Percentiles rank a stretch among this genome's conserved stretches.
Evolutionary conservation across 768 basidiomycete species (phyloP).

Genomic region (Hemileccinum impolitum): DNA sequence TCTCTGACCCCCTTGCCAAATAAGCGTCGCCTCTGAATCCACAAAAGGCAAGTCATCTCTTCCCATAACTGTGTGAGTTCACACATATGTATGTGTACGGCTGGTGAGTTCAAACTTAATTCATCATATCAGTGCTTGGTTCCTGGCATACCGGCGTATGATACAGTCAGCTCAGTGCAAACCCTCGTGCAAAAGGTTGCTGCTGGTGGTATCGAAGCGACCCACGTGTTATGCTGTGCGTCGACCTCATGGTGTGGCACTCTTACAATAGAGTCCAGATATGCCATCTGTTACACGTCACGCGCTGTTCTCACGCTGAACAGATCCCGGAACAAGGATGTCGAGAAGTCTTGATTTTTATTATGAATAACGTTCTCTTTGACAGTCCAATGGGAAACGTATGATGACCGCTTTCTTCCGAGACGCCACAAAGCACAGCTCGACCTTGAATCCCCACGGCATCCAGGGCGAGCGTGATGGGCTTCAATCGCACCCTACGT

Average conservation of each 20-base stretch:
- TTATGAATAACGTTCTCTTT: slow-evolving; percentile 15
- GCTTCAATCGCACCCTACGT: background rate
- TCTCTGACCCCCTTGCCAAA: background rate
- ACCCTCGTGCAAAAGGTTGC: background rate
- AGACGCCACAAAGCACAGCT: slow-evolving; percentile 26
- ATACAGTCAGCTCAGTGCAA: no score
- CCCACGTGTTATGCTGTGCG: slow-evolving; percentile 15
- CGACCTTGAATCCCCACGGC: background rate
- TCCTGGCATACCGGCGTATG: background rate
- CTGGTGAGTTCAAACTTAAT: slow-evolving; percentile 5
- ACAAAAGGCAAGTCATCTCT: background rate
- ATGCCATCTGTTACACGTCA: slow-evolving; percentile 6
- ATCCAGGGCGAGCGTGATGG: background rate
- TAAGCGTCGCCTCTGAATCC: slow-evolving; percentile 19
- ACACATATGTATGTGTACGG: background rate
- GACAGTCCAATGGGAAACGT: slow-evolving; percentile 2
- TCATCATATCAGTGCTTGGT: background rate
- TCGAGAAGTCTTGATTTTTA: slow-evolving; percentile 15
- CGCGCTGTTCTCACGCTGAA: slow-evolving; percentile 10
- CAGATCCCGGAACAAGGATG: slow-evolving; percentile 19
- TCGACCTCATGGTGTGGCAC: slow-evolving; percentile 14
- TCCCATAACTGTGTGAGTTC: background rate
- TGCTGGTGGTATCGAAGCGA: background rate
- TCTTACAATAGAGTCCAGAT: background rate
- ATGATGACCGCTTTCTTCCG: slow-evolving; percentile 1